A percentile compares a stretch with the other conserved stretches of the same genome.
Evolutionary conservation across 2,329 filamentous ascomycete genomes (phyloP).

Genomic region (Cyphellophora europaea): DNA sequence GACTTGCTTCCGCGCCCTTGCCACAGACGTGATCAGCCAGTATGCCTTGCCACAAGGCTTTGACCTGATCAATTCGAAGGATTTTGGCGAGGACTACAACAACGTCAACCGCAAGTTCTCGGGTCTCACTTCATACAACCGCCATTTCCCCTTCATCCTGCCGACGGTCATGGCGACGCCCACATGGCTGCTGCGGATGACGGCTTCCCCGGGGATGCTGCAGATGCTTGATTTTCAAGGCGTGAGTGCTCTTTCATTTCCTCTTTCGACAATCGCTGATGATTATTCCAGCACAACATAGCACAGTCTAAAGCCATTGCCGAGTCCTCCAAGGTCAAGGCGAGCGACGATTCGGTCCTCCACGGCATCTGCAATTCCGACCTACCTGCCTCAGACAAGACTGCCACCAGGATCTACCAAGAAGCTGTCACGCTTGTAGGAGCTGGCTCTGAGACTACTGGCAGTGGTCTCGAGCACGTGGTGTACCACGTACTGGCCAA

Average conservation of each 20-base stretch:
- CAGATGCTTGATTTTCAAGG: conserved; percentile 15
- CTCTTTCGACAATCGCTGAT: no score
- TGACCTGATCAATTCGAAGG: conserved; percentile 14
- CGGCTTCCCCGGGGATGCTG: neutral
- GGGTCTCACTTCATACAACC: conserved; percentile 14
- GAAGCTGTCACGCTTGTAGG: conserved; percentile 15
- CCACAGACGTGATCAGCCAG: conserved; percentile 17
- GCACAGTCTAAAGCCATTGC: conserved; percentile 18
- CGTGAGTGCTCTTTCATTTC: no score
- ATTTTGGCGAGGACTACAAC: conserved; percentile 17
- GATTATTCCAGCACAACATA: conserved; percentile 2
- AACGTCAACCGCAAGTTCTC: conserved; percentile 12
- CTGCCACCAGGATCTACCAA: conserved; percentile 20
- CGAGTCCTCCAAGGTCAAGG: conserved; percentile 6
- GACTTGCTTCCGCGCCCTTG: conserved; percentile 16
- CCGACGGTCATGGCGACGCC: conserved; percentile 15
- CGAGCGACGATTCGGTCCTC: conserved; percentile 17
- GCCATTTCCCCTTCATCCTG: conserved; percentile 16
- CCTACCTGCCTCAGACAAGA: conserved; percentile 24
- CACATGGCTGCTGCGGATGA: conserved; percentile 9
- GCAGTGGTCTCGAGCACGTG: conserved; percentile 11
- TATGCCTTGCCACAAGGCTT: conserved; percentile 16
- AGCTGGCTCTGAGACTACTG: conserved; percentile 17
- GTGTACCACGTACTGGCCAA: conserved; percentile 1
- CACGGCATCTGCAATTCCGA: conserved; percentile 17